These are phyloP conservation scores for Aspergillus arachidicola DNA, from an alignment of 2,329 filamentous ascomycete genomes.

Conservation along the genomic window DNA sequence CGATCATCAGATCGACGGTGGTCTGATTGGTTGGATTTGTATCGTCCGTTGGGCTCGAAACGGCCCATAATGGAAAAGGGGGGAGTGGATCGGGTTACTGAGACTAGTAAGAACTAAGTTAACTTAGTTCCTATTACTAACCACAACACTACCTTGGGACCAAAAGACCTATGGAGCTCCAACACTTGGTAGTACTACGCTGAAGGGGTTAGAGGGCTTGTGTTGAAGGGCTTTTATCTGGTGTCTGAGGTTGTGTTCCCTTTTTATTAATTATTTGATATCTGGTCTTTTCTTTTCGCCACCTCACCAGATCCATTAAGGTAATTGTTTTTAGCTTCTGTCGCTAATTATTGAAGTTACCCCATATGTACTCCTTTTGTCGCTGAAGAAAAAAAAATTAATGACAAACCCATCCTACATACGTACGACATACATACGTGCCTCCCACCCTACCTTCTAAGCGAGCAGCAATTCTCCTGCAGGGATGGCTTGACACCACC, in stretches of 20 bases:
- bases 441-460: neutral
- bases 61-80: slow-evolving; percentile 14
- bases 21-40: slow-evolving; percentile 17
- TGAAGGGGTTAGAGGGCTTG: neutral
- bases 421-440: neutral
- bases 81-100: neutral
- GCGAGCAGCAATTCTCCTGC: neutral
- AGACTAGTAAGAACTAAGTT: neutral
- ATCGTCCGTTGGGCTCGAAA: slow-evolving; percentile 13
- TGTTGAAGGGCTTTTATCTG: neutral
- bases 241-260: neutral
- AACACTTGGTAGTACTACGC: neutral
- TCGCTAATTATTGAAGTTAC: neutral
- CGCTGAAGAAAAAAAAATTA: neutral
- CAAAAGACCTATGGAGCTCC: neutral
- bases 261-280: neutral
- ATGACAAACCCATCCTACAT: neutral
- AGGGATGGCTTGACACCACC: neutral
- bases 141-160: neutral
- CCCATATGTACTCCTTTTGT: neutral
- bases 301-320: neutral
- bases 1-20: slow-evolving; percentile 26
- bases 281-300: neutral
- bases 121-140: neutral
- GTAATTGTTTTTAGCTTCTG: neutral